phyloP scores from a whole-genome alignment of 2,329 filamentous ascomycete species.

The Fusarium mangiferae region DNA sequence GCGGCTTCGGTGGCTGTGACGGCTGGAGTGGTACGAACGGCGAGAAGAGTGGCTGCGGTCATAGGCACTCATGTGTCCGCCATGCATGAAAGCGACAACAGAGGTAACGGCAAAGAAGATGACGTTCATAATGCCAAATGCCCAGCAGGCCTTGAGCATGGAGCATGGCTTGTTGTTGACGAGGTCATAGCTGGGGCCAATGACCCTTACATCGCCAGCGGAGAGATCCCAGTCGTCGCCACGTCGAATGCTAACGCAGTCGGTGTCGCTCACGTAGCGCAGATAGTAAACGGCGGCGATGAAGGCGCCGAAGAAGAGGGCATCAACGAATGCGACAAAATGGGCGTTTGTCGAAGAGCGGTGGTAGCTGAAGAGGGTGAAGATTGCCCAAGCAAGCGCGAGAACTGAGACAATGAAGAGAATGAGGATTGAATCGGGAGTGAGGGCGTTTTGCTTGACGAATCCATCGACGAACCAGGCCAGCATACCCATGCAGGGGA shows the following conservation, averaged over 20 bases:
- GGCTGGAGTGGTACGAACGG: slow-evolving; percentile 51
- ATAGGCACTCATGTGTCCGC: slow-evolving; percentile 60
- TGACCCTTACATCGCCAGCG: slow-evolving; percentile 70
- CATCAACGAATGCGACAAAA: slow-evolving; percentile 70
- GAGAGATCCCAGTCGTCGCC: slow-evolving; percentile 64
- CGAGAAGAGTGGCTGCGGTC: slow-evolving; percentile 44
- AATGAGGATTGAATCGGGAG: slow-evolving; percentile 71
- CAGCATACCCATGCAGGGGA: slow-evolving; percentile 73
- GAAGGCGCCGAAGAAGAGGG: slow-evolving; percentile 70
- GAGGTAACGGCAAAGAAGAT: slow-evolving; percentile 84
- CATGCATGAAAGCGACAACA: slow-evolving; percentile 73
- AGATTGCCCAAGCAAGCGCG: slow-evolving; percentile 70
- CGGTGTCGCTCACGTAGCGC: slow-evolving; percentile 66
- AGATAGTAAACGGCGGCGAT: slow-evolving; percentile 71
- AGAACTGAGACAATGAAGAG: slow-evolving; percentile 75
- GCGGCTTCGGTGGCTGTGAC: slow-evolving; percentile 55
- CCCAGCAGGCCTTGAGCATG: slow-evolving; percentile 92
- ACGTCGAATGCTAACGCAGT: slow-evolving; percentile 72
- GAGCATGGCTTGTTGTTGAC: slow-evolving; percentile 80
- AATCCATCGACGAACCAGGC: slow-evolving; percentile 73
- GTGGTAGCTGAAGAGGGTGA: slow-evolving; percentile 74
- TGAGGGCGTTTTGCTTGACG: slow-evolving; percentile 65
- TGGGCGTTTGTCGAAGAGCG: slow-evolving; percentile 68
- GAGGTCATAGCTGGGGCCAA: slow-evolving; percentile 61
- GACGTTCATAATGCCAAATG: slow-evolving; percentile 88